phyloP scores from a whole-genome alignment of 768 basidiomycete species.

The Favolaschia claudopus region DNA sequence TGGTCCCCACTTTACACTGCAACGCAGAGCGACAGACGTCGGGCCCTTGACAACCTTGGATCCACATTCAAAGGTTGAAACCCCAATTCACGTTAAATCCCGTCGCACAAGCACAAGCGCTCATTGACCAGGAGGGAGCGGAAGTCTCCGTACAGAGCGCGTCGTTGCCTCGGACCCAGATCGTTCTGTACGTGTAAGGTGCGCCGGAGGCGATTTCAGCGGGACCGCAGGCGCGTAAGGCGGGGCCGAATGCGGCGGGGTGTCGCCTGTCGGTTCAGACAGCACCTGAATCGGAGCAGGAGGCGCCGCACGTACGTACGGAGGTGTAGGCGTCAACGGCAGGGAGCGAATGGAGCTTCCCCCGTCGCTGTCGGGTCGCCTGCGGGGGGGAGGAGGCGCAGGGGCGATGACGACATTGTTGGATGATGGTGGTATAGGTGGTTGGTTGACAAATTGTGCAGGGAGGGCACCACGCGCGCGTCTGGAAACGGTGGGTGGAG shows the following conservation, averaged over 20 bases:
- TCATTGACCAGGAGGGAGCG: slow-evolving; percentile 16
- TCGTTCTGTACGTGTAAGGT: not conserved
- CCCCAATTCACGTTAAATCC: no score
- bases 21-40: no score
- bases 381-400: slow-evolving; percentile 1
- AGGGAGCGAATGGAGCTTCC: slow-evolving; percentile 18
- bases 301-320: slow-evolving; percentile 11
- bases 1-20: no score
- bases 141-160: slow-evolving; percentile 18
- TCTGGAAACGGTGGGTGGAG: slow-evolving; percentile 7
- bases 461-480: slow-evolving; percentile 17
- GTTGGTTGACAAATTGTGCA: not conserved
- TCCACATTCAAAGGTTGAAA: no score
- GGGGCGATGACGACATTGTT: not conserved
- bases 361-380: not conserved
- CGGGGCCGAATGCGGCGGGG: slow-evolving; percentile 20
- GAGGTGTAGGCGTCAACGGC: slow-evolving; percentile 21
- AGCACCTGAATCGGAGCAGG: slow-evolving; percentile 10
- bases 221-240: slow-evolving; percentile 15
- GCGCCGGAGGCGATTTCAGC: slow-evolving; percentile 9
- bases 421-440: slow-evolving; percentile 8
- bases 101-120: not conserved
- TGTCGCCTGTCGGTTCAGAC: not conserved
- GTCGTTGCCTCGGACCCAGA: not conserved
- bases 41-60: no score